Percentiles rank a stretch among this genome's conserved stretches.
Evolutionary conservation across 768 basidiomycete species (phyloP).

Genomic region (Auricularia auricula-judae): DNA sequence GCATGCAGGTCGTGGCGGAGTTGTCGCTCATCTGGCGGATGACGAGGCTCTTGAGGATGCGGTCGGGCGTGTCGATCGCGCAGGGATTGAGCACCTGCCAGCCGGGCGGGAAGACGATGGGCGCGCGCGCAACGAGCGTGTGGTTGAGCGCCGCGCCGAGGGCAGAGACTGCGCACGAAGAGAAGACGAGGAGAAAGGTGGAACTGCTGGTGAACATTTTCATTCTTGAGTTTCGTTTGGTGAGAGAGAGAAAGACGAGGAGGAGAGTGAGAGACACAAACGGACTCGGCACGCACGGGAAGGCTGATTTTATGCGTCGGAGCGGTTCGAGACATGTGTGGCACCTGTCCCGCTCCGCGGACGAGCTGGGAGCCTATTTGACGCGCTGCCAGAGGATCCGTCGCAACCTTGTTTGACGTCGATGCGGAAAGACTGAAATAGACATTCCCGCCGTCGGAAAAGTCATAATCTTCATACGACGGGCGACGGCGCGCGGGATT

Average conservation of each 20-base stretch:
- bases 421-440: no score
- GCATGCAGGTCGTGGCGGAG: neutral
- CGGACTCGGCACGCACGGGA: neutral
- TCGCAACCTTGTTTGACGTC: neutral
- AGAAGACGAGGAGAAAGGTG: neutral
- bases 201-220: neutral
- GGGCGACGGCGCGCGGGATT: neutral
- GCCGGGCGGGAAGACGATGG: neutral
- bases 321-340: neutral
- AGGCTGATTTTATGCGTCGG: neutral
- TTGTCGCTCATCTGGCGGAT: neutral
- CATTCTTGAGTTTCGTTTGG: neutral
- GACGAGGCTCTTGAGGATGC: neutral
- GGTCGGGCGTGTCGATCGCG: neutral
- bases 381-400: neutral
- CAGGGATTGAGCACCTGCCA: neutral
- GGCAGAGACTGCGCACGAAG: neutral
- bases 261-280: neutral
- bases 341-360: neutral
- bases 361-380: neutral
- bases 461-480: neutral
- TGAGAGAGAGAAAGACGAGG: neutral
- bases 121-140: neutral
- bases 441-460: no score
- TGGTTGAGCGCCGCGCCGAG: neutral